Base-by-base conservation (phyloP, 2,329 filamentous ascomycete species). In the Clarireedia hainanense region DNA sequence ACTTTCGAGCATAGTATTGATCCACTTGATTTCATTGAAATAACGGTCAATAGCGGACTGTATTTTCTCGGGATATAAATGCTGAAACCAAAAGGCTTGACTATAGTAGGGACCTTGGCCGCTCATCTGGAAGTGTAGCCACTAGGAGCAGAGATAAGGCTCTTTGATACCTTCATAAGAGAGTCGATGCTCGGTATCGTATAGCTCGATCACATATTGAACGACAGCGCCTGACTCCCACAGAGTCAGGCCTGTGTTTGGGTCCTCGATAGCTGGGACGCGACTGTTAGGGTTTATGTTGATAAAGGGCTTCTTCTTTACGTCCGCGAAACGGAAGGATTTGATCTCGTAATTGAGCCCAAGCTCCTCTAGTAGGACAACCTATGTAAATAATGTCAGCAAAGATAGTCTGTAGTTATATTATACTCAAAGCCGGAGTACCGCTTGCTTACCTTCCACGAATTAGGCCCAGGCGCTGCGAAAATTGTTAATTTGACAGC, bases 221-320 rank as follows among this genome's bases (percentile, higher is more conserved):
- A 77, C 65, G 56, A 75, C 74, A 1, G 75, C 74, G 14, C 73
- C 73, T 15, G 69, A 72, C 61, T 77, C 75, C 72, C 73, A 78
- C 48, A 74, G 67, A 0, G 67, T 70, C 42, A 77, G 65, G 49
- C 68, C 69, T 50, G 73, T 75, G 30, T 70, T 69, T 12, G 72
- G 70, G 59, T 76, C 68, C 26, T 75, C 57, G 24, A 71, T 63
- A 4, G 67, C 51, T 6, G 69, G 69, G 10, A 68, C 53, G 3
- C 63, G 60, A 24, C 67, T 63, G 46, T 69, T 69, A n/a, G 63
- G 64, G 52, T 67, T 67, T 47, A 66, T 47, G 1, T 55, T 36
- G 27, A 70, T 62, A 66, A 69, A 78, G 2, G 67, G 63, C 6
- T 68, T 64, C 10, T 66, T 63, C 58, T 77, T 77, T 23, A 77